Percentiles rank a stretch among this genome's conserved stretches.
Evolutionary conservation across 768 basidiomycete genomes (phyloP).

Genomic region (Mycena leptocephala): DNA sequence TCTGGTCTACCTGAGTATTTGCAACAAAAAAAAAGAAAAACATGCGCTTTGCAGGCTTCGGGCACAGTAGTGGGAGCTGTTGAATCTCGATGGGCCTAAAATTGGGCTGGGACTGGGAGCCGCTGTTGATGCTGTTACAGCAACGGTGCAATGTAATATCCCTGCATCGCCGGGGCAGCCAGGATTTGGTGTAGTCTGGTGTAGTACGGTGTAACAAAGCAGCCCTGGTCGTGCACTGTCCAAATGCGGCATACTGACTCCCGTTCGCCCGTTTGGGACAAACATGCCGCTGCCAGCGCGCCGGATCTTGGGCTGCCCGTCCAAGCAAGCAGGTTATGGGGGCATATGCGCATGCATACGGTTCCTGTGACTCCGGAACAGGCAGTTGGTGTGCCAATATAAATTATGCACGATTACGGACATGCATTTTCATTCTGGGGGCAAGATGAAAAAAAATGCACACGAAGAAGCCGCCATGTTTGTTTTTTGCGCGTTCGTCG

Average conservation of each 20-base stretch:
- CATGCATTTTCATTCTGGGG: background rate
- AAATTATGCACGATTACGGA: slow-evolving; percentile 7
- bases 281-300: slow-evolving; percentile 20
- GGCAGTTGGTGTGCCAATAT: background rate
- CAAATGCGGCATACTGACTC: slow-evolving; percentile 28
- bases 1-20: too few species aligned
- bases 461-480: slow-evolving; percentile 10
- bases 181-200: background rate
- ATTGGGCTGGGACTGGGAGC: too few species aligned
- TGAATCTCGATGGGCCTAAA: slow-evolving; percentile 1
- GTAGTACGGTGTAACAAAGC: background rate
- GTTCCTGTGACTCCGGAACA: background rate
- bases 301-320: slow-evolving; percentile 11
- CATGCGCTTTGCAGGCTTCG: background rate
- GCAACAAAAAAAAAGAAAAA: background rate
- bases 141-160: slow-evolving; percentile 6
- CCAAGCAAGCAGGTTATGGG: background rate
- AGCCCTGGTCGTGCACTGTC: background rate
- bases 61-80: slow-evolving; percentile 11
- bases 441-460: slow-evolving; percentile 17
- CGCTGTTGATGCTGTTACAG: background rate
- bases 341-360: background rate
- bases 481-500: background rate
- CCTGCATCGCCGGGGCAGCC: slow-evolving; percentile 24
- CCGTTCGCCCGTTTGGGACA: slow-evolving; percentile 12